These are phyloP conservation scores for Calonectria leucothoes DNA, from an alignment of 2,329 filamentous ascomycete species.

Conservation along the genomic window DNA sequence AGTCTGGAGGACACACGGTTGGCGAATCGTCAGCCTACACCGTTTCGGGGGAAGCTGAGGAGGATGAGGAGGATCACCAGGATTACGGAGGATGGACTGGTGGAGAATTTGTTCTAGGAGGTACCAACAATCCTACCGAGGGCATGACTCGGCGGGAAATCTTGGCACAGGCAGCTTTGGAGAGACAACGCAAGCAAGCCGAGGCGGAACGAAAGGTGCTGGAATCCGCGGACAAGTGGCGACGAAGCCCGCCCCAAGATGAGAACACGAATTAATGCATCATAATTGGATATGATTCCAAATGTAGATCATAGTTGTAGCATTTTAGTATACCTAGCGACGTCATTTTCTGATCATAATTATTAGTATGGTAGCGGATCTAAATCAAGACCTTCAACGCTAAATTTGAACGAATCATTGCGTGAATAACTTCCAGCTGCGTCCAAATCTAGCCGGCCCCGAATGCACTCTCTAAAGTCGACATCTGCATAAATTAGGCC, in stretches of 20 bases:
- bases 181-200: slow-evolving; percentile 49
- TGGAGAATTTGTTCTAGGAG: slow-evolving; percentile 80
- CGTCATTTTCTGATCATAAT: slow-evolving; percentile 11
- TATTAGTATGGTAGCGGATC: slow-evolving; percentile 65
- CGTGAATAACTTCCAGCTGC: slow-evolving; percentile 87
- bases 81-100: slow-evolving; percentile 84
- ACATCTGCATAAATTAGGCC: slow-evolving; percentile 78
- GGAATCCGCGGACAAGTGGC: slow-evolving; percentile 43
- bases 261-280: slow-evolving; percentile 39
- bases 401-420: slow-evolving; percentile 72
- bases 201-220: slow-evolving; percentile 46
- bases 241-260: slow-evolving; percentile 36
- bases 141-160: slow-evolving; percentile 78
- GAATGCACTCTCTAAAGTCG: slow-evolving; percentile 88
- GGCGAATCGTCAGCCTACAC: slow-evolving; percentile 73
- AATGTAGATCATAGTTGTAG: not conserved
- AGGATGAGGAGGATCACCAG: slow-evolving; percentile 67
- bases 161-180: slow-evolving; percentile 66
- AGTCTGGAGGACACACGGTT: slow-evolving; percentile 73
- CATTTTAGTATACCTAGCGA: not conserved
- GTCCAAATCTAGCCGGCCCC: slow-evolving; percentile 85
- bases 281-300: not conserved
- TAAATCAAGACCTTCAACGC: slow-evolving; percentile 68
- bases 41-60: slow-evolving; percentile 61
- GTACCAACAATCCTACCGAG: slow-evolving; percentile 55